Evolutionary conservation across 1,284 basidiomycete genomes (phyloP).

Genomic region (Papiliotrema laurentii): DNA sequence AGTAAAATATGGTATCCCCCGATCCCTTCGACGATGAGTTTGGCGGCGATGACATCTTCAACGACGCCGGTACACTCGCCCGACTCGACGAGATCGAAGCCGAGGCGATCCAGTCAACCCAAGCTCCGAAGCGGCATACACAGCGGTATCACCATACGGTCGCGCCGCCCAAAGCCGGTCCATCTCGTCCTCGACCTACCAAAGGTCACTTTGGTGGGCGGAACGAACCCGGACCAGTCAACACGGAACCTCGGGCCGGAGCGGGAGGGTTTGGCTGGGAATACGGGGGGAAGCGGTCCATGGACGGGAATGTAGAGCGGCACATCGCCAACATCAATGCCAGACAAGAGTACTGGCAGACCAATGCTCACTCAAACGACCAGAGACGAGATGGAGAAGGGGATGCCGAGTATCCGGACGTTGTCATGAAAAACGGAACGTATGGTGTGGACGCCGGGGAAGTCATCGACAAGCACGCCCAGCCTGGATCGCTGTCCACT

Average conservation of each 20-base stretch:
- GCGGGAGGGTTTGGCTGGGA: constrained; percentile 37
- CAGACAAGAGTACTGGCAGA: constrained; percentile 19
- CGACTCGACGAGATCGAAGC: constrained; percentile 28
- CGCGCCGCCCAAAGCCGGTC: constrained; percentile 13
- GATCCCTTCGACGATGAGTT: constrained; percentile 30
- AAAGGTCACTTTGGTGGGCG: constrained; percentile 3
- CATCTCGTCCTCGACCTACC: background rate
- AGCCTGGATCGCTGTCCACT: constrained; percentile 2
- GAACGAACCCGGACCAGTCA: constrained; percentile 30
- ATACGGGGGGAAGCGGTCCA: constrained; percentile 28
- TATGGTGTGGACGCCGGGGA: constrained; percentile 26
- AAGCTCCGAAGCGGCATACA: constrained; percentile 10
- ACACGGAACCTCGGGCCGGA: constrained; percentile 31
- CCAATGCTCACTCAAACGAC: background rate
- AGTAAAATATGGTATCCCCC: constrained; percentile 1
- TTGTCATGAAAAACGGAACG: constrained; percentile 26
- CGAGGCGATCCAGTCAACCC: constrained; percentile 21
- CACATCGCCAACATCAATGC: constrained; percentile 16
- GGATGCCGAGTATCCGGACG: constrained; percentile 22
- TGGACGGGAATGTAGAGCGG: constrained; percentile 20
- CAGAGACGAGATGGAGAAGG: background rate
- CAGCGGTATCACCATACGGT: constrained; percentile 26
- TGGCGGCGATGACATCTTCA: constrained; percentile 24
- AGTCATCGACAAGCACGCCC: constrained; percentile 23
- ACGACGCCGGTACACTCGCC: constrained; percentile 26